These are phyloP conservation scores for Stipa capillata DNA, from an alignment of 176 grass and related monocot genomes.

Conservation along the genomic window DNA sequence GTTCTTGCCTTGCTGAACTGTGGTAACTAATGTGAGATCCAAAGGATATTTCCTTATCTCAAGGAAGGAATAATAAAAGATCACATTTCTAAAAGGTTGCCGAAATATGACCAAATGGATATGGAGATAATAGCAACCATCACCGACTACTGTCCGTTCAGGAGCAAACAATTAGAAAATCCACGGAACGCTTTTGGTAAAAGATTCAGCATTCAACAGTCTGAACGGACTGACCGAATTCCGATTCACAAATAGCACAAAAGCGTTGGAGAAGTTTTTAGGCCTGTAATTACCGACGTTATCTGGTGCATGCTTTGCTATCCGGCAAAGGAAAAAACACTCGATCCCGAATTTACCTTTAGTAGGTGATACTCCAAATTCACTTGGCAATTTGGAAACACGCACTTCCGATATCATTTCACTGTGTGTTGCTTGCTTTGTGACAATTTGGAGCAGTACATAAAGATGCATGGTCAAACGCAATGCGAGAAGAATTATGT, in stretches of 20 bases:
- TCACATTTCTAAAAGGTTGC: too few relatives aligned
- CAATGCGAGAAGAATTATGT: neutral
- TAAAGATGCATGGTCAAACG: neutral
- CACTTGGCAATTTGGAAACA: neutral
- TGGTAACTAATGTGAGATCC: neutral
- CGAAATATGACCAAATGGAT: neutral
- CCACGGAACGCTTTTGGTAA: neutral
- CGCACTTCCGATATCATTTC: neutral
- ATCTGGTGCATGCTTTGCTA: conserved; percentile 13
- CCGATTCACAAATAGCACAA: too few relatives aligned
- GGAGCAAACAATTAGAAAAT: too few relatives aligned
- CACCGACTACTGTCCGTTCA: too few relatives aligned
- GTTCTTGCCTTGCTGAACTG: neutral
- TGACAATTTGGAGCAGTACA: too few relatives aligned
- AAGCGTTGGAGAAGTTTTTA: neutral
- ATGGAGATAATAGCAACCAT: neutral
- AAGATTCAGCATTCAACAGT: conserved; percentile 10
- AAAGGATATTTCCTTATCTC: neutral
- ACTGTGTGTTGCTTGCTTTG: too few relatives aligned
- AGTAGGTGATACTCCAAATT: conserved; percentile 8
- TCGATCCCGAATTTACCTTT: neutral
- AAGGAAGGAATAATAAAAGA: conserved; percentile 1
- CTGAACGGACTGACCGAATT: neutral
- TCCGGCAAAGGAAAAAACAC: neutral
- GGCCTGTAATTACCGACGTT: neutral